phyloP scores from a whole-genome alignment of 169 alveolate genomes.

The Perkinsus marinus region DNA sequence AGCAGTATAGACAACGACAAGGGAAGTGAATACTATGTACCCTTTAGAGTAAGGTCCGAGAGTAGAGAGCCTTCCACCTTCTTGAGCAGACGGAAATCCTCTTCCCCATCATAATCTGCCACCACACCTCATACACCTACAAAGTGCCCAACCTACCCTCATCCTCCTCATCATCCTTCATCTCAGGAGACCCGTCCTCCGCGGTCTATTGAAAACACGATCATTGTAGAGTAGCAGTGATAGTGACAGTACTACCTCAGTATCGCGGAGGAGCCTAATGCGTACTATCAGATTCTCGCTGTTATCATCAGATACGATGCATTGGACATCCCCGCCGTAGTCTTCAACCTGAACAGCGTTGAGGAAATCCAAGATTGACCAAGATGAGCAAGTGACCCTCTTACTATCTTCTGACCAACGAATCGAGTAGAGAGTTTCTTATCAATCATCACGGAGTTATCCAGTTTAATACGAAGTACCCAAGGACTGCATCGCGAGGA shows the following conservation, averaged over 20 bases:
- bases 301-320: constrained; percentile 88
- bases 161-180: constrained; percentile 8
- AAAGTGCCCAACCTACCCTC: background rate
- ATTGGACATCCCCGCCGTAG: background rate
- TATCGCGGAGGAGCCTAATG: constrained; percentile 42
- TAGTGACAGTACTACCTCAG: background rate
- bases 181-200: constrained; percentile 18
- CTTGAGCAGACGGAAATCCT: constrained; percentile 39
- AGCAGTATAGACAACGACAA: too few relatives aligned
- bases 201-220: constrained; percentile 38
- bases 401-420: constrained; percentile 54
- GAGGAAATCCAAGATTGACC: background rate
- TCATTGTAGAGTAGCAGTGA: background rate
- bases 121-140: background rate
- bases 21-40: constrained; percentile 13
- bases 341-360: background rate
- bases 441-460: constrained; percentile 81
- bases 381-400: background rate
- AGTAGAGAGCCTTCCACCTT: constrained; percentile 41
- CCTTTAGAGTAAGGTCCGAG: constrained; percentile 55
- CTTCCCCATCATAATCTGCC: constrained; percentile 9
- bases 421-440: constrained; percentile 86
- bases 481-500: constrained; percentile 66
- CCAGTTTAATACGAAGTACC: constrained; percentile 87
- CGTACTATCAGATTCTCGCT: constrained; percentile 85